These are phyloP conservation scores for Saccharomycopsis sp. DNA, from an alignment of 805 yeast species.

Conservation along the genomic window DNA sequence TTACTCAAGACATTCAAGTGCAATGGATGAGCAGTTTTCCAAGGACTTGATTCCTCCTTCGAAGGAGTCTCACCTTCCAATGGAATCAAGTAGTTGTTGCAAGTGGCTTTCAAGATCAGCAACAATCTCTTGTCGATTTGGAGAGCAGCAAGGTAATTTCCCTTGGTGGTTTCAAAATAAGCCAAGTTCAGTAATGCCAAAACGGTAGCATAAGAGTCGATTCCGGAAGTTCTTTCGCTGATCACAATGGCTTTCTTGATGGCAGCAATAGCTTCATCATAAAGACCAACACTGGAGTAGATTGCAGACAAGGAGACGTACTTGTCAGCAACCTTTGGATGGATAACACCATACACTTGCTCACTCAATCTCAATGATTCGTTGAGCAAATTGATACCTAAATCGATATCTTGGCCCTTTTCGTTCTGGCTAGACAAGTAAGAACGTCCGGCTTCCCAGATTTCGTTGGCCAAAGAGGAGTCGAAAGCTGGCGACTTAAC, in stretches of 20 bases:
- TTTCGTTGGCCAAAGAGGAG: constrained; percentile 66
- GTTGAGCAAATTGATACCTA: constrained; percentile 56
- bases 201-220: constrained; percentile 72
- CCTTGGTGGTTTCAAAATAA: constrained; percentile 55
- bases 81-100: constrained; percentile 35
- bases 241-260: constrained; percentile 66
- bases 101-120: constrained; percentile 49
- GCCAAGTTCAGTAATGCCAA: constrained; percentile 72
- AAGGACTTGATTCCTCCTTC: neutral
- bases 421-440: constrained; percentile 34
- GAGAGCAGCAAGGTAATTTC: constrained; percentile 54
- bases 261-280: constrained; percentile 52
- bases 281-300: constrained; percentile 45
- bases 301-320: constrained; percentile 60
- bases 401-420: constrained; percentile 21
- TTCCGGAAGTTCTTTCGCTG: constrained; percentile 74
- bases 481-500: constrained; percentile 64
- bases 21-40: constrained; percentile 50
- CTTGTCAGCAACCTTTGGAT: constrained; percentile 69
- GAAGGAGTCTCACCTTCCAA: neutral
- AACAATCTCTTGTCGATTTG: constrained; percentile 56
- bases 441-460: constrained; percentile 56
- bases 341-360: constrained; percentile 77
- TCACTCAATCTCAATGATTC: constrained; percentile 72
- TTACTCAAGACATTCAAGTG: constrained; percentile 56